These are phyloP conservation scores for Leccinum disarticulatum DNA, from an alignment of 768 basidiomycete species.

Conservation along the genomic window DNA sequence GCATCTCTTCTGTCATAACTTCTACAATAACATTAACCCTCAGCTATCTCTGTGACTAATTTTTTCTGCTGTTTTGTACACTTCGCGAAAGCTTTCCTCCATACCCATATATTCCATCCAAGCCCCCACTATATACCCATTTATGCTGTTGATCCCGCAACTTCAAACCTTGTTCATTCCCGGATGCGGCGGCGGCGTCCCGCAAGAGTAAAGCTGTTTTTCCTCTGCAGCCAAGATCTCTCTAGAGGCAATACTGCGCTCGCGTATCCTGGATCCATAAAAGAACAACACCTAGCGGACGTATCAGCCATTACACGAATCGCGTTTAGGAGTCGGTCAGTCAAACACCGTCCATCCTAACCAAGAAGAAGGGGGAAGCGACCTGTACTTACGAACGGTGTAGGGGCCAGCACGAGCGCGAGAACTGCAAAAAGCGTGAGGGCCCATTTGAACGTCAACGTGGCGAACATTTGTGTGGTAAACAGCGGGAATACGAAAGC, in stretches of 20 bases:
- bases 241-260: conserved; percentile 25
- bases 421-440: conserved; percentile 33
- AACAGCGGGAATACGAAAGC: conserved; percentile 51
- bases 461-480: conserved; percentile 44
- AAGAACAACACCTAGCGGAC: conserved; percentile 25
- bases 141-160: background rate
- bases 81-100: too few species aligned
- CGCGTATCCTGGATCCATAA: conserved; percentile 34
- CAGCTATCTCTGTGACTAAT: too few species aligned
- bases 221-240: conserved; percentile 20
- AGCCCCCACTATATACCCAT: too few species aligned
- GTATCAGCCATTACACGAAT: background rate
- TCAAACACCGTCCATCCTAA: background rate
- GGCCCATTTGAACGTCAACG: conserved; percentile 40
- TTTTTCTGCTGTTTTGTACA: too few species aligned
- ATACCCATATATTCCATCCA: too few species aligned
- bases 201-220: background rate
- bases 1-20: too few species aligned
- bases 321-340: background rate
- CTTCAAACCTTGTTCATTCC: conserved; percentile 8
- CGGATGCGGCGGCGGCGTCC: background rate
- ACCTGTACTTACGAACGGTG: conserved; percentile 40
- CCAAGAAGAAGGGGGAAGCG: background rate
- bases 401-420: conserved; percentile 41
- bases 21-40: too few species aligned